A percentile compares a stretch with the other conserved stretches of the same genome.
phyloP scores from a whole-genome alignment of 139 green algal species.

The Bryopsis sp. region DNA sequence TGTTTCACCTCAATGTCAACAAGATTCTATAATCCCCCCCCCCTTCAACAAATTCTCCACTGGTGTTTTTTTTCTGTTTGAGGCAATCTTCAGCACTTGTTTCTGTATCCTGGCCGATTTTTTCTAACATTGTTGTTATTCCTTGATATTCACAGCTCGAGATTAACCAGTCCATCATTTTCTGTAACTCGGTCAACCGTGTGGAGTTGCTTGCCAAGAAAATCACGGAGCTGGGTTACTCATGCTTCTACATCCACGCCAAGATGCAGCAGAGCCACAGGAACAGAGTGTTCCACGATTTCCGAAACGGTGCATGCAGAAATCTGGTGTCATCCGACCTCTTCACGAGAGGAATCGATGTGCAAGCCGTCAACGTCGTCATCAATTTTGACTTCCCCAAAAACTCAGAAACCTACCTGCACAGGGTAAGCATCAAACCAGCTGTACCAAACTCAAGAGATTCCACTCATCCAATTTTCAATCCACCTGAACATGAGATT shows the following conservation, averaged over 20 bases:
- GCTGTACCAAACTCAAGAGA: no score
- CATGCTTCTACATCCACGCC: conserved; percentile 99
- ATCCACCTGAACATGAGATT: no score
- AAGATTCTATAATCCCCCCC: neutral
- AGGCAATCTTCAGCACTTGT: neutral
- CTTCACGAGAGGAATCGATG: conserved; percentile 97
- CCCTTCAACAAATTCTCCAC: neutral
- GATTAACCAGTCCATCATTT: conserved; percentile 99
- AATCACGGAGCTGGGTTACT: conserved; percentile 99
- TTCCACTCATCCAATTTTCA: no score
- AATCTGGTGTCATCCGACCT: conserved; percentile 97
- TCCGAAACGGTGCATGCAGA: conserved; percentile 93
- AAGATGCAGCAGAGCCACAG: conserved; percentile 99
- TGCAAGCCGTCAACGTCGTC: conserved; percentile 98
- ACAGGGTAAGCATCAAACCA: conserved; percentile 81
- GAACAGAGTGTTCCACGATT: conserved; percentile 99
- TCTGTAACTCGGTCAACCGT: conserved; percentile 98
- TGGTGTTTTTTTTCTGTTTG: neutral
- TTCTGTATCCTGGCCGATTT: neutral
- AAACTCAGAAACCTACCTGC: conserved; percentile 98
- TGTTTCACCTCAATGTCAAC: conserved; percentile 1
- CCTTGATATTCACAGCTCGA: conserved; percentile 53
- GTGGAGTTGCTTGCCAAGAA: conserved; percentile 99
- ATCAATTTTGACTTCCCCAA: conserved; percentile 99
- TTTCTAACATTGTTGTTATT: neutral